Evolutionary conservation across 305 asterid species (phyloP).

Genomic region (Plantago rigida): DNA sequence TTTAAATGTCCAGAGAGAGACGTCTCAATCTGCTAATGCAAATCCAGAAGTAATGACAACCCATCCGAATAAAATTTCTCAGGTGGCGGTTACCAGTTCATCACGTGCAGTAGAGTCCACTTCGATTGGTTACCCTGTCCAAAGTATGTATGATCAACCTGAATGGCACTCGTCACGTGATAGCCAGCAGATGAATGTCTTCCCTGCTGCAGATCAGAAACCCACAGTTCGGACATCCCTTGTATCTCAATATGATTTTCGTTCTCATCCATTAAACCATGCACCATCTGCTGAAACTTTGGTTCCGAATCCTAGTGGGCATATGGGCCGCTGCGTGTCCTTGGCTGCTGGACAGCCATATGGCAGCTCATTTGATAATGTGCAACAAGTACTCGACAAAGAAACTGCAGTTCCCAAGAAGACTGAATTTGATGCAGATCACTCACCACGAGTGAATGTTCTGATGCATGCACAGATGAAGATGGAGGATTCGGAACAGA

Average conservation of each 20-base stretch:
- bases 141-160: constrained; percentile 36
- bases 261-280: constrained; percentile 39
- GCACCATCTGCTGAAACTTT: constrained; percentile 37
- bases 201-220: constrained; percentile 32
- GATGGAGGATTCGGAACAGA: constrained; percentile 42
- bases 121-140: neutral
- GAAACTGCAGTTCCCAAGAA: constrained; percentile 38
- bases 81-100: constrained; percentile 32
- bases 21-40: constrained; percentile 23
- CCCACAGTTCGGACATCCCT: constrained; percentile 16
- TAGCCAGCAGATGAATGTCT: constrained; percentile 33
- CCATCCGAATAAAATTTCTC: constrained; percentile 40
- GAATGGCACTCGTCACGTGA: constrained; percentile 44
- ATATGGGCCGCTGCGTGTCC: constrained; percentile 35
- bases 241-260: constrained; percentile 32
- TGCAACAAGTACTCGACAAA: constrained; percentile 32
- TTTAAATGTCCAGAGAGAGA: constrained; percentile 41
- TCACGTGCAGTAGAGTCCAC: constrained; percentile 40
- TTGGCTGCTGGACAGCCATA: constrained; percentile 32
- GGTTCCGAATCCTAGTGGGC: constrained; percentile 35
- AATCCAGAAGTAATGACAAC: constrained; percentile 35
- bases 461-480: constrained; percentile 43
- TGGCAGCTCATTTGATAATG: constrained; percentile 30
- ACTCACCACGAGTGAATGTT: constrained; percentile 37
- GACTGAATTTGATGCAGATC: constrained; percentile 38